Conservation (phyloP, 768 basidiomycete genomes). For the Favolaschia claudopus region DNA sequence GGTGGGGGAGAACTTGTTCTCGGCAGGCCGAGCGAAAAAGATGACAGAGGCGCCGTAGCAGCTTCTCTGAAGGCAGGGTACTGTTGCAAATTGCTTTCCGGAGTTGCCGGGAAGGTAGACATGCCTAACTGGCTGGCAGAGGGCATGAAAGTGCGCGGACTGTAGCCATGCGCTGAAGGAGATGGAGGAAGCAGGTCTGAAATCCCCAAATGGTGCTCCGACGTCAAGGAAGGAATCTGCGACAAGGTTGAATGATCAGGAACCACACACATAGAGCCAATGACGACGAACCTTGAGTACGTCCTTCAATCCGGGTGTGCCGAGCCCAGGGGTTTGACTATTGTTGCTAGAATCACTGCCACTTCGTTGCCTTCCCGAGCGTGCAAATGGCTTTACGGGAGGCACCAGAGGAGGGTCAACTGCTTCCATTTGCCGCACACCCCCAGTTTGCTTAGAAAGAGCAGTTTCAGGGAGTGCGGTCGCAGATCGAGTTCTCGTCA, state of each 20-base stretch:
- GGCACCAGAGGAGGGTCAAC: constrained; percentile 42
- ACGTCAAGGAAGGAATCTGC: constrained; percentile 71
- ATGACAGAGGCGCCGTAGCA: constrained; percentile 28
- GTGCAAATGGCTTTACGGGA: constrained; percentile 55
- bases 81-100: constrained; percentile 21
- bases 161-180: constrained; percentile 56
- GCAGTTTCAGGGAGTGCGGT: constrained; percentile 46
- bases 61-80: constrained; percentile 32
- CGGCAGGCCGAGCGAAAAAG: constrained; percentile 48
- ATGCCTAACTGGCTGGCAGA: constrained; percentile 48
- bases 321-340: constrained; percentile 42
- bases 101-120: constrained; percentile 30
- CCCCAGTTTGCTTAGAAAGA: constrained; percentile 13
- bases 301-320: constrained; percentile 72
- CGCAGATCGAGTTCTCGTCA: constrained; percentile 51
- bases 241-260: constrained; percentile 2
- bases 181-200: constrained; percentile 79
- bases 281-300: constrained; percentile 65
- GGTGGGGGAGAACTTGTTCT: constrained; percentile 40
- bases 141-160: constrained; percentile 43
- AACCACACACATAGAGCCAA: not conserved
- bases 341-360: constrained; percentile 52
- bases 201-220: constrained; percentile 74
- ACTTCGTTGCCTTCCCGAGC: constrained; percentile 50
- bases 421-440: not conserved